Conservation (phyloP, 768 basidiomycete species). For the Auriscalpium vulgare region DNA sequence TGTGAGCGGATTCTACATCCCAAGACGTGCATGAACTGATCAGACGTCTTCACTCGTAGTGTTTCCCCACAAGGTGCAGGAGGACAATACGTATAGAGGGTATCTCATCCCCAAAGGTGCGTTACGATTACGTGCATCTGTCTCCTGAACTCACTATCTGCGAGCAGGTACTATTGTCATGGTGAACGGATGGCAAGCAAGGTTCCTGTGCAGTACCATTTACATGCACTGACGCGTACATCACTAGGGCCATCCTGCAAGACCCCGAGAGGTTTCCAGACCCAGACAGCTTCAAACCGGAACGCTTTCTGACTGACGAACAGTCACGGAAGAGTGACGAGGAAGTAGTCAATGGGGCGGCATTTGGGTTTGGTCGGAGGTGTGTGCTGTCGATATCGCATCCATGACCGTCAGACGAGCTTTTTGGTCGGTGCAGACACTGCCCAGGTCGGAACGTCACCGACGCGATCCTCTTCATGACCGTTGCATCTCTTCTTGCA, state of each 20-base stretch:
- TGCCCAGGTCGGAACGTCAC: slow-evolving; percentile 7
- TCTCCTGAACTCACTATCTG: background rate
- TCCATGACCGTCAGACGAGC: background rate
- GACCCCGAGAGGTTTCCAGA: slow-evolving; percentile 4
- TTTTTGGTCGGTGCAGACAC: background rate
- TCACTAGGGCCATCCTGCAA: background rate
- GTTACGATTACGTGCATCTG: background rate
- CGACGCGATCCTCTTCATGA: slow-evolving; percentile 3
- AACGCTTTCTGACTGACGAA: background rate
- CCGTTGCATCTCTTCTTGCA: background rate
- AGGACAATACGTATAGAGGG: slow-evolving; percentile 4
- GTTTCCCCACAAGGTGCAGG: background rate
- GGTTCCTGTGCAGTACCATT: too few relatives aligned
- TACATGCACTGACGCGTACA: too few relatives aligned
- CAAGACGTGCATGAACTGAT: too few relatives aligned
- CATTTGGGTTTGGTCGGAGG: too few relatives aligned
- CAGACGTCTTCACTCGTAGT: too few relatives aligned
- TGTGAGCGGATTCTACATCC: background rate
- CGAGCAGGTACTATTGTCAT: background rate
- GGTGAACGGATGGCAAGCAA: background rate
- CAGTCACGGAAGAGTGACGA: too few relatives aligned
- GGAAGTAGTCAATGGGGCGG: too few relatives aligned
- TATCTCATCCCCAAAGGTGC: slow-evolving; percentile 8
- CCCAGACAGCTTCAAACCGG: slow-evolving; percentile 1
- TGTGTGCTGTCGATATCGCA: too few relatives aligned